Evolutionary conservation across 2,329 filamentous ascomycete species (phyloP), one percentile per base, ranked within the genome.

Genomic region (Ascochyta lentis): DNA sequence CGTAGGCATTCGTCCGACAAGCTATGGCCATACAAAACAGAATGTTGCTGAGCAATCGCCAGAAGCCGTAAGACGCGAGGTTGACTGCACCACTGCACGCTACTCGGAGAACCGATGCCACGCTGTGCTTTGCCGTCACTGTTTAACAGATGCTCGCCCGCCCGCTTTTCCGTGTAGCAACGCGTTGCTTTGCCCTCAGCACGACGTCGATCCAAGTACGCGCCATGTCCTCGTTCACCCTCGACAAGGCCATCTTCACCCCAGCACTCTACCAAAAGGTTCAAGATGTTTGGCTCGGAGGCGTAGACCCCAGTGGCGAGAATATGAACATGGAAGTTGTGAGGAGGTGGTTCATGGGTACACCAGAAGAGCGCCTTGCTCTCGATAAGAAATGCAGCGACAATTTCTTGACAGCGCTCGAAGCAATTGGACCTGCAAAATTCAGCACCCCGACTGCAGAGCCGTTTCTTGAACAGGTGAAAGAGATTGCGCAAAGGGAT

Each of bases 191-290:
- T 43, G 43, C 39, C 12, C 33, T 56, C 19, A 39, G 43, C 22
- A 26, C 48, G 19, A 38, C 43, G 41, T 53, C 31, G n/a, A 44
- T 54, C 13, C 53, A 49, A 35, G 29, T 40, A 16, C 69, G 65
- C 57, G 48, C 60, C 22, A 75, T 74, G 68, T 68, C 29, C n/a
- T 52, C 66, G n/a, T 69, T 70, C 67, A 61, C 58, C 4, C 73
- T 80, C 39, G 72, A 78, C 61, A 70, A 63, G 31, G 61, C 47
- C 22, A 67, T 80, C 60, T 79, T 78, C 68, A 79, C 77, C 43
- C 65, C 66, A 0, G 46, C 60, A 0, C 65, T 80, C 4, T 80
- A 79, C 64, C 61, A 64, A 4, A 58, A 64, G 9, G 43, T 80
- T 23, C 71, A 60, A 16, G 56, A 69, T 19, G 61, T 76, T 47